Percentiles rank a stretch among this genome's conserved stretches.
Evolutionary conservation across 345 rosid genomes (phyloP).

Genomic region (Cardamine occulta): DNA sequence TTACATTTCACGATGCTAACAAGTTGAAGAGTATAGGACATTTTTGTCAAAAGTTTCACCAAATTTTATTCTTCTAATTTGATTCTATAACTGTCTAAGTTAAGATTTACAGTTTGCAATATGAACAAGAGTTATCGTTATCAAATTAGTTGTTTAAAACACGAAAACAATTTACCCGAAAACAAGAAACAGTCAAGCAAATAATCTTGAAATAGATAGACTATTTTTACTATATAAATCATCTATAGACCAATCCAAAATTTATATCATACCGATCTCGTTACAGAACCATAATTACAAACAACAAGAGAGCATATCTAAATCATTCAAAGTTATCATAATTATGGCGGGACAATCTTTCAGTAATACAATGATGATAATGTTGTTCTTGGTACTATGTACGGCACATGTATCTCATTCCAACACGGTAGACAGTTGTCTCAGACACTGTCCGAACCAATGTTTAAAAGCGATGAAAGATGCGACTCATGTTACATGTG

Average conservation of each 20-base stretch:
- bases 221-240: constrained; percentile 7
- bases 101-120: no score
- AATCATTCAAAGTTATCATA: not conserved
- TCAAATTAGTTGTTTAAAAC: not conserved
- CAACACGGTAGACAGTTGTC: not conserved
- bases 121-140: not conserved
- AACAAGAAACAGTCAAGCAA: not conserved
- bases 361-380: not conserved
- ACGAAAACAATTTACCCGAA: no score
- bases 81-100: no score
- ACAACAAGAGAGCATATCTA: not conserved
- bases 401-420: not conserved
- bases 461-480: not conserved
- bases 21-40: not conserved
- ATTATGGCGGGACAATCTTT: not conserved
- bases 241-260: not conserved
- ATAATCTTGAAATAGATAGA: not conserved
- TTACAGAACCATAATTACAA: not conserved
- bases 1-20: not conserved
- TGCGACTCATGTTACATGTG: not conserved
- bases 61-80: not conserved
- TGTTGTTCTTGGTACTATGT: not conserved
- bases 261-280: not conserved
- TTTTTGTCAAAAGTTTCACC: not conserved
- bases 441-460: not conserved